phyloP scores from a whole-genome alignment of 179 eudicot species.

The Silene coronaria region DNA sequence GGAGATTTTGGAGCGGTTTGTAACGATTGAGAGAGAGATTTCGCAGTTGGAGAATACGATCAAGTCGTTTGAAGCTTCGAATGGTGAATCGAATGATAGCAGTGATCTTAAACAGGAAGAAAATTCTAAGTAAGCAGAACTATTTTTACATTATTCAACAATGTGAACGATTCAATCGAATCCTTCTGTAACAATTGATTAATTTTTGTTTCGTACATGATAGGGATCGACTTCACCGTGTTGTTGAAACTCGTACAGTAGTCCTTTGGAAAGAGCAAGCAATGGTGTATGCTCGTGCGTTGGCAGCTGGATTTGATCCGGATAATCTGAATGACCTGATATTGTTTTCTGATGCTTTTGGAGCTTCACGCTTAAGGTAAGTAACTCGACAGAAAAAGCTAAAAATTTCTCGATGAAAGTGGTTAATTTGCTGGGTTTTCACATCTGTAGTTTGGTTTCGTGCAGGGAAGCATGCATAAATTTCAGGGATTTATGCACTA shows the following conservation, averaged over 20 bases:
- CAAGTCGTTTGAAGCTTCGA: constrained; percentile 40
- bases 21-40: constrained; percentile 67
- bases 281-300: constrained; percentile 82
- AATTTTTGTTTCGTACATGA: constrained; percentile 17
- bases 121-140: constrained; percentile 52
- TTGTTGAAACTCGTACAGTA: constrained; percentile 59
- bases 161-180: background rate
- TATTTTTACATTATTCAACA: background rate
- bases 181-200: background rate
- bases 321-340: constrained; percentile 57
- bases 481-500: constrained; percentile 65
- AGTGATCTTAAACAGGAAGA: constrained; percentile 44
- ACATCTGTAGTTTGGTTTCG: constrained; percentile 7
- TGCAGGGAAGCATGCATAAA: constrained; percentile 72
- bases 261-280: constrained; percentile 74
- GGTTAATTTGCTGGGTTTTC: constrained; percentile 10
- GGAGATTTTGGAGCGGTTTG: constrained; percentile 70
- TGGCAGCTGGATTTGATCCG: constrained; percentile 70
- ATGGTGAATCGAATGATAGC: constrained; percentile 30
- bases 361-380: constrained; percentile 80
- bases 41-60: constrained; percentile 60
- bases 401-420: too few relatives aligned
- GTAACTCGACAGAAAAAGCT: background rate
- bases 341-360: constrained; percentile 66
- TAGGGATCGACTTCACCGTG: constrained; percentile 68